These are phyloP conservation scores for Eutrema yunnanense DNA, from an alignment of 345 rosid genomes.

Conservation along the genomic window DNA sequence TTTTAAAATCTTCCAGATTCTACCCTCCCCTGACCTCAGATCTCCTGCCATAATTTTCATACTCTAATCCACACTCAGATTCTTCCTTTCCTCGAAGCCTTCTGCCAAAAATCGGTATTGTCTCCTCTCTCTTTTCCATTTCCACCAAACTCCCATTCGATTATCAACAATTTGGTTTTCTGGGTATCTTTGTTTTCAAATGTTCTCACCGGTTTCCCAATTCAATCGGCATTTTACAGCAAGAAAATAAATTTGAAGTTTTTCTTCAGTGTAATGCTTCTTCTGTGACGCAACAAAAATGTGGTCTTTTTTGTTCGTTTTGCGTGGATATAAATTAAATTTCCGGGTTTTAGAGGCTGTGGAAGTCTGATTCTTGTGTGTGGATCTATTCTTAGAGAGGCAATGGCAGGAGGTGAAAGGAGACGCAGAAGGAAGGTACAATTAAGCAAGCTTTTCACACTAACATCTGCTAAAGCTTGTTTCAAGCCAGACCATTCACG, in stretches of 20 bases:
- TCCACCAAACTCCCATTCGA: background rate
- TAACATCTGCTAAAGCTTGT: slow-evolving; percentile 46
- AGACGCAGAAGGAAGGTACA: slow-evolving; percentile 56
- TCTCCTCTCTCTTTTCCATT: background rate
- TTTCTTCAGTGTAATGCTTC: slow-evolving; percentile 9
- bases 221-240: background rate
- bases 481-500: slow-evolving; percentile 63
- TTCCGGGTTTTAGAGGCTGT: background rate
- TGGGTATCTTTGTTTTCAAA: background rate
- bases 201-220: background rate
- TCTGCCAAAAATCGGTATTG: slow-evolving; percentile 4
- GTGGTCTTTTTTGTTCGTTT: background rate
- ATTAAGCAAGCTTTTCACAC: slow-evolving; percentile 73
- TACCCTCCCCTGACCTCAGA: background rate
- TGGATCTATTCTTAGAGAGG: background rate
- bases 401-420: slow-evolving; percentile 31
- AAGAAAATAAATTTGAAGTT: background rate
- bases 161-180: background rate
- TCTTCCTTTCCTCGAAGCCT: background rate
- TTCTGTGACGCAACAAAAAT: background rate
- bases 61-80: background rate
- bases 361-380: background rate
- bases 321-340: background rate
- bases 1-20: background rate
- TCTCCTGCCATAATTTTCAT: background rate